Conservation (phyloP, 2,329 filamentous ascomycete species). For the Pestalotiopsis sp. region DNA sequence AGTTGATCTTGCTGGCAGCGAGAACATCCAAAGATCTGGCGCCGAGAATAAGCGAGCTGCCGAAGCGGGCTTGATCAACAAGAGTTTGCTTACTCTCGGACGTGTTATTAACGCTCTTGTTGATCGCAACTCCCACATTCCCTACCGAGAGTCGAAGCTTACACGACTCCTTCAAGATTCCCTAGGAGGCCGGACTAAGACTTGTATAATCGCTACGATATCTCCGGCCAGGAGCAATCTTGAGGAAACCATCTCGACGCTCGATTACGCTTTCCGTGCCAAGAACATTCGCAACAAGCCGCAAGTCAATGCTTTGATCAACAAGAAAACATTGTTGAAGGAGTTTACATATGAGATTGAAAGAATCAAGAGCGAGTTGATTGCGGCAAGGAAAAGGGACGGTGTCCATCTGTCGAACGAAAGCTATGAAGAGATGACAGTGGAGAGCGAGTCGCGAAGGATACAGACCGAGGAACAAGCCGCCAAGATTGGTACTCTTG, state of each 20-base stretch:
- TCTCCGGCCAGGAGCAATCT: conserved; percentile 94
- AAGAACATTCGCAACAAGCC: conserved; percentile 99
- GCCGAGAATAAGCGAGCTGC: conserved; percentile 97
- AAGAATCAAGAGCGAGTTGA: conserved; percentile 89
- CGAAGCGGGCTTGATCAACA: conserved; percentile 97
- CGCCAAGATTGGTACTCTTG: conserved; percentile 90
- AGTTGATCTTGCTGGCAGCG: conserved; percentile 94
- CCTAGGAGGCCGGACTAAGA: conserved; percentile 92
- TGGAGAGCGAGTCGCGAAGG: conserved; percentile 86
- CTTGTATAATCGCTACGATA: conserved; percentile 96
- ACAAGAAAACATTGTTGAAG: conserved; percentile 87
- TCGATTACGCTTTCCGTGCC: conserved; percentile 96
- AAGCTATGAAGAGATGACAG: conserved; percentile 86
- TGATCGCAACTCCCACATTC: conserved; percentile 87
- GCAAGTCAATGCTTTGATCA: conserved; percentile 88
- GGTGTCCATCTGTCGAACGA: conserved; percentile 93
- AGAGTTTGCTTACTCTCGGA: conserved; percentile 90
- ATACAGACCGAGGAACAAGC: conserved; percentile 92
- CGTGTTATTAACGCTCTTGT: conserved; percentile 97
- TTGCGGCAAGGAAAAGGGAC: conserved; percentile 89
- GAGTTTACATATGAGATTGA: conserved; percentile 95
- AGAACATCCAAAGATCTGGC: conserved; percentile 96
- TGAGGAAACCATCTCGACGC: conserved; percentile 96
- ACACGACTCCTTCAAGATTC: conserved; percentile 96
- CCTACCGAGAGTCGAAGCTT: conserved; percentile 90